Conservation (phyloP, 2,329 filamentous ascomycete genomes). For the Fusarium goolgardi region DNA sequence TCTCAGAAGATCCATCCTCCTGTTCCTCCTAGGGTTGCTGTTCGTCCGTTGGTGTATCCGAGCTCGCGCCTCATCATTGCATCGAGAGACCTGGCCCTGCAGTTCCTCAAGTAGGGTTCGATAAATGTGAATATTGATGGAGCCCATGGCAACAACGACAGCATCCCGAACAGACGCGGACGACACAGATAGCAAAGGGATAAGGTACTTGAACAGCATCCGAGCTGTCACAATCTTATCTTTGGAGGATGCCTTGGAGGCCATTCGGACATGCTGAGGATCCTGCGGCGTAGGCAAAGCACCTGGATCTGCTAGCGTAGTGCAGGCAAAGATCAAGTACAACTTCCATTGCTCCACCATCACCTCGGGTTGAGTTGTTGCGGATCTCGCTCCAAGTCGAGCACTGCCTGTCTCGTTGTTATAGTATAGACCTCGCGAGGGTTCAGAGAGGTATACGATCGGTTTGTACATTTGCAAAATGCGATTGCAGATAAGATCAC, state of each 20-base stretch:
- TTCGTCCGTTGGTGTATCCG: constrained; percentile 87
- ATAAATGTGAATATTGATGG: constrained; percentile 95
- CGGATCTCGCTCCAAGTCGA: constrained; percentile 64
- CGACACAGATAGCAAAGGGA: constrained; percentile 84
- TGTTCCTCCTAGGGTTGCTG: constrained; percentile 83
- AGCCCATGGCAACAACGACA: constrained; percentile 90
- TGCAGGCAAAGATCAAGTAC: constrained; percentile 96
- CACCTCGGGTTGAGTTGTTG: constrained; percentile 82
- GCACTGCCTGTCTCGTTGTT: constrained; percentile 69
- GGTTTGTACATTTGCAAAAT: constrained; percentile 92
- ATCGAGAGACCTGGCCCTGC: constrained; percentile 85
- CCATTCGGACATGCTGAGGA: constrained; percentile 82
- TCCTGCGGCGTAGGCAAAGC: constrained; percentile 64
- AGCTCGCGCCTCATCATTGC: constrained; percentile 88
- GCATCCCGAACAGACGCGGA: constrained; percentile 87
- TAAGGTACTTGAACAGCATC: constrained; percentile 90
- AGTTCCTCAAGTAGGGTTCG: constrained; percentile 89
- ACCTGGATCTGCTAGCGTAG: constrained; percentile 87
- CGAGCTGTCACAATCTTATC: constrained; percentile 89
- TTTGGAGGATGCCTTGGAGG: constrained; percentile 74
- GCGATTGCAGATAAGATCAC: constrained; percentile 92
- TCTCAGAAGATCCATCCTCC: constrained; percentile 85
- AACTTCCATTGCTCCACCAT: constrained; percentile 98
- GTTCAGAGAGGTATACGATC: constrained; percentile 83
- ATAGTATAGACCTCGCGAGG: constrained; percentile 71